Evolutionary conservation across 2,329 filamentous ascomycete genomes (phyloP).

Genomic region (Colletotrichum ledebouriae): DNA sequence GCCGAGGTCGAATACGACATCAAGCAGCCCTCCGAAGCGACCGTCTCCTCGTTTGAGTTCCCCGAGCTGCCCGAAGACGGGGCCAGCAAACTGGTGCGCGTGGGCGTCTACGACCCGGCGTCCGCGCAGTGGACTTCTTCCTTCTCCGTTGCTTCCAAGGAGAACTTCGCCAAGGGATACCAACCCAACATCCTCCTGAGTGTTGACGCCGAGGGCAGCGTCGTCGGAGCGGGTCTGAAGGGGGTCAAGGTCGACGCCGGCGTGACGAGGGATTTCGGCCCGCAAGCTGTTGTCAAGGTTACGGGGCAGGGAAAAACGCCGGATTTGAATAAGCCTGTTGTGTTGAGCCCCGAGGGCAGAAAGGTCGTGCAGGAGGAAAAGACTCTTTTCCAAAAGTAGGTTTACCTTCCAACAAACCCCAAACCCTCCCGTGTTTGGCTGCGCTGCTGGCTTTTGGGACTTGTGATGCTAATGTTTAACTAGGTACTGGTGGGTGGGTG

Average conservation of each 20-base stretch:
- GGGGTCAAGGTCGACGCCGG: constrained; percentile 74
- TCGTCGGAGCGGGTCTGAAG: constrained; percentile 65
- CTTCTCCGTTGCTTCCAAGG: constrained; percentile 66
- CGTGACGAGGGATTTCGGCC: constrained; percentile 74
- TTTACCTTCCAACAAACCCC: constrained; percentile 37
- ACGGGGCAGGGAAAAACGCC: constrained; percentile 66
- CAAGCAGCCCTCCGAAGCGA: constrained; percentile 57
- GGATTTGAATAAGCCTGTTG: constrained; percentile 73
- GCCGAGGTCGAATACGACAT: constrained; percentile 70
- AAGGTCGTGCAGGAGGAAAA: constrained; percentile 71
- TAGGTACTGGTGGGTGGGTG: constrained; percentile 78
- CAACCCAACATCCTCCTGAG: constrained; percentile 68
- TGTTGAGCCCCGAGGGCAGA: constrained; percentile 71
- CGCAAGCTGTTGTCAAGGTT: constrained; percentile 66
- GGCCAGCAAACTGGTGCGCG: constrained; percentile 62
- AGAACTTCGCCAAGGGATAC: constrained; percentile 73
- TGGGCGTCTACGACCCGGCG: constrained; percentile 68
- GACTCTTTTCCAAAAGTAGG: constrained; percentile 76
- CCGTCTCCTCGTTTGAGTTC: constrained; percentile 67
- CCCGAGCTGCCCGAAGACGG: constrained; percentile 63
- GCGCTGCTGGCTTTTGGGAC: not conserved
- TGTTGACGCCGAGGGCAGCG: constrained; percentile 58
- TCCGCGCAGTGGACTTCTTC: constrained; percentile 64
- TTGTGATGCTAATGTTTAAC: constrained; percentile 51
- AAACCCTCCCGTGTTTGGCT: too few relatives aligned